Conservation (phyloP, 2,329 filamentous ascomycete genomes). For the Fusarium beomiforme region DNA sequence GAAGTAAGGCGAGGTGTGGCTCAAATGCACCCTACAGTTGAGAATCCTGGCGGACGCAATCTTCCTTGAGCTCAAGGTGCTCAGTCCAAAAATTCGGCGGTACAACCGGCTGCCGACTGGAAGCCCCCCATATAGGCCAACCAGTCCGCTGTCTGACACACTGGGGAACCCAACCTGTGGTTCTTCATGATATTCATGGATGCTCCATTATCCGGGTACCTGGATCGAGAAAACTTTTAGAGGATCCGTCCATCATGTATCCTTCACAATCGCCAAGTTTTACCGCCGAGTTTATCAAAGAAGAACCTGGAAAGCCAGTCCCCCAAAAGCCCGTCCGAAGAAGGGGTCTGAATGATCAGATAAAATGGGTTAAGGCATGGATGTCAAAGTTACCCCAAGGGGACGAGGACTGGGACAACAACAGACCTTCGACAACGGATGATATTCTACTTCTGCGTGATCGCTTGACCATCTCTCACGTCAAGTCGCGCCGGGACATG, state of each 20-base stretch:
- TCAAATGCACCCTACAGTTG: constrained; percentile 21
- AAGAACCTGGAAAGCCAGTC: constrained; percentile 38
- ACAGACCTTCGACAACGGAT: constrained; percentile 35
- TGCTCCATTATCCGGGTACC: constrained; percentile 12
- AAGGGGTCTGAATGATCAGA: constrained; percentile 39
- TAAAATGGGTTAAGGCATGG: constrained; percentile 41
- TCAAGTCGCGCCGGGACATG: constrained; percentile 34
- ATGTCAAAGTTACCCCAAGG: constrained; percentile 42
- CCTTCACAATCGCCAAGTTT: constrained; percentile 29
- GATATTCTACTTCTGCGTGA: constrained; percentile 34
- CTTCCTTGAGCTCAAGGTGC: constrained; percentile 30
- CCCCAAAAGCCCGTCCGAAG: constrained; percentile 40
- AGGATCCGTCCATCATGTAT: constrained; percentile 30
- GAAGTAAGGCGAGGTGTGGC: constrained; percentile 32
- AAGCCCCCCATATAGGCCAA: constrained; percentile 33
- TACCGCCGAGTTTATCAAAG: constrained; percentile 40
- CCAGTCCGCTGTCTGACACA: constrained; percentile 26
- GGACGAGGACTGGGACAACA: constrained; percentile 43
- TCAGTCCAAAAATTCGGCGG: constrained; percentile 30
- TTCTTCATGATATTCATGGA: constrained; percentile 31
- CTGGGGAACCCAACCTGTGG: constrained; percentile 18
- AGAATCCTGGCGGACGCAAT: constrained; percentile 29
- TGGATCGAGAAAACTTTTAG: constrained; percentile 23
- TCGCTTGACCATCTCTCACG: constrained; percentile 34
- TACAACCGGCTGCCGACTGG: constrained; percentile 34